phyloP scores from a whole-genome alignment of 495 filamentous ascomycete genomes.

The Penicillium odoratum region DNA sequence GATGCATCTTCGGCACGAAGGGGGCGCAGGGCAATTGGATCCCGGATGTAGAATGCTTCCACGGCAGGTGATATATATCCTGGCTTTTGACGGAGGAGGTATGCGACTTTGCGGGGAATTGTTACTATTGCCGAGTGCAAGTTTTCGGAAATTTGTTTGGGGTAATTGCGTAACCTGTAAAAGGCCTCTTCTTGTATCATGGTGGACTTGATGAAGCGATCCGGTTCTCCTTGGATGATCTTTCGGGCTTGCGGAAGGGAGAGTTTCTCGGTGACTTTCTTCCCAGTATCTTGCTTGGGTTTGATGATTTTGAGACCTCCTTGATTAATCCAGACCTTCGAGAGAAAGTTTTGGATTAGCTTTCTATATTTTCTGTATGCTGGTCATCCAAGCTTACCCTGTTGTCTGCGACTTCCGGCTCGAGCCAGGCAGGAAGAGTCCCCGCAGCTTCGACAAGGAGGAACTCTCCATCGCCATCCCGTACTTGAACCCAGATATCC shows the following conservation, averaged over 20 bases:
- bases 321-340: slow-evolving; percentile 71
- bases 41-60: slow-evolving; percentile 91
- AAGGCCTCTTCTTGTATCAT: slow-evolving; percentile 87
- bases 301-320: slow-evolving; percentile 77
- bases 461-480: slow-evolving; percentile 92
- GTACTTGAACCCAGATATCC: slow-evolving; percentile 77
- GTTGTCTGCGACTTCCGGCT: slow-evolving; percentile 85
- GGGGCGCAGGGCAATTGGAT: slow-evolving; percentile 73
- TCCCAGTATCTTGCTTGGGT: slow-evolving; percentile 35
- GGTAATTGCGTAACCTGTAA: slow-evolving; percentile 80
- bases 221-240: slow-evolving; percentile 53
- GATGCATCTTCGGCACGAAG: slow-evolving; percentile 52
- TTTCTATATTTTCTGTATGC: neutral
- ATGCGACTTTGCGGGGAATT: slow-evolving; percentile 81
- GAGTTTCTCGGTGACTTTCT: slow-evolving; percentile 48
- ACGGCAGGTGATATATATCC: slow-evolving; percentile 76
- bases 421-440: slow-evolving; percentile 83
- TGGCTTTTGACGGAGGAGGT: slow-evolving; percentile 71
- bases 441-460: slow-evolving; percentile 92
- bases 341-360: neutral
- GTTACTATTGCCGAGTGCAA: slow-evolving; percentile 69
- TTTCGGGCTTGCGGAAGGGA: slow-evolving; percentile 59
- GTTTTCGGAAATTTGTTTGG: slow-evolving; percentile 64
- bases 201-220: slow-evolving; percentile 60
- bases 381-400: slow-evolving; percentile 51